phyloP scores from a whole-genome alignment of 2,329 filamentous ascomycete genomes.

The Ceratocystis huliohia region DNA sequence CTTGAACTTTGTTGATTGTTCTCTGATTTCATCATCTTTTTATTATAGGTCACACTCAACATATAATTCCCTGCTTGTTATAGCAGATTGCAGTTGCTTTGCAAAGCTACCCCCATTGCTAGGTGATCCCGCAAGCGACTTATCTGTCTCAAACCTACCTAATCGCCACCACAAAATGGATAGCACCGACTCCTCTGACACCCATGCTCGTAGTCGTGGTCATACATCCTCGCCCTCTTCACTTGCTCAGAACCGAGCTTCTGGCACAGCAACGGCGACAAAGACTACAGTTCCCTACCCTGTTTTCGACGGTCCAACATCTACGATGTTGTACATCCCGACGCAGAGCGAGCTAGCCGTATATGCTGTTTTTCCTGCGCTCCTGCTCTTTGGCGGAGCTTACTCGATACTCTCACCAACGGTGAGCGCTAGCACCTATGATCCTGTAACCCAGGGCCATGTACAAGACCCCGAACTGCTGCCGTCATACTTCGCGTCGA shows the following conservation, averaged over 20 bases:
- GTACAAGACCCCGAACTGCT: slow-evolving; percentile 32
- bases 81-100: not conserved
- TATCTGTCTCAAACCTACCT: not conserved
- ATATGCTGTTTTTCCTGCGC: slow-evolving; percentile 59
- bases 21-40: not conserved
- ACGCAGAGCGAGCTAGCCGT: slow-evolving; percentile 53
- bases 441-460: slow-evolving; percentile 50
- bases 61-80: not conserved
- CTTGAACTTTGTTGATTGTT: not conserved
- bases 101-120: not conserved
- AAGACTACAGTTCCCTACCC: not conserved
- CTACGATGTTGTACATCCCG: slow-evolving; percentile 48
- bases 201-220: not conserved
- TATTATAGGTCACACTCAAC: not conserved
- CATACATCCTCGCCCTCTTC: not conserved
- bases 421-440: slow-evolving; percentile 52
- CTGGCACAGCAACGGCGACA: too few species aligned
- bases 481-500: slow-evolving; percentile 87
- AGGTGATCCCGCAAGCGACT: not conserved
- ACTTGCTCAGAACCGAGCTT: not conserved
- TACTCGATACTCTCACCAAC: slow-evolving; percentile 68
- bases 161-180: not conserved
- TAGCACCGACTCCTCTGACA: not conserved
- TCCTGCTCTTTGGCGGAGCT: slow-evolving; percentile 68
- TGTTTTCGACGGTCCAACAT: too few species aligned